Conservation (phyloP, 768 basidiomycete genomes). For the Mycena epipterygia region DNA sequence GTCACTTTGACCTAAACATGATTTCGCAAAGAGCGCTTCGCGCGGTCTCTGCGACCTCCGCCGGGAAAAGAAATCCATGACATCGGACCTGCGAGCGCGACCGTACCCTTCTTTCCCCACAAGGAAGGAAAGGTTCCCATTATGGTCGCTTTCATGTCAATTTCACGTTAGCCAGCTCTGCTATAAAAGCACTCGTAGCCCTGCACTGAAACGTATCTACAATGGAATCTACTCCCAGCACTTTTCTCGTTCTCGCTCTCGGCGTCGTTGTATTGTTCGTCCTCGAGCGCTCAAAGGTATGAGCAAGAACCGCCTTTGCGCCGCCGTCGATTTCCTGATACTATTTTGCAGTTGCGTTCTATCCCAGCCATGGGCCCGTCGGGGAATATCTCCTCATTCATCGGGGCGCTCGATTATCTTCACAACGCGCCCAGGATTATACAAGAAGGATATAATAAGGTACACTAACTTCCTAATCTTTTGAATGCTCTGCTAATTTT, state of each 20-base stretch:
- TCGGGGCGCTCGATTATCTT: slow-evolving; percentile 43
- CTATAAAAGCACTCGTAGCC: not conserved
- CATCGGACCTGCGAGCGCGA: not conserved
- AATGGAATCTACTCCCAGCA: slow-evolving; percentile 1
- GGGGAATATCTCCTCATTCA: slow-evolving; percentile 47
- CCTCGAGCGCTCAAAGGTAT: not conserved
- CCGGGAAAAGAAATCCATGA: not conserved
- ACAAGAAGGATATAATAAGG: slow-evolving; percentile 50
- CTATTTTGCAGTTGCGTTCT: not conserved
- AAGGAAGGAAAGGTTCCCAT: not conserved
- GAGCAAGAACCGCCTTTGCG: no score
- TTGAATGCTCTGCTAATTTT: not conserved
- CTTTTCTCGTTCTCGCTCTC: not conserved
- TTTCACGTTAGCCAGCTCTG: not conserved
- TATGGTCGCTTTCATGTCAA: not conserved
- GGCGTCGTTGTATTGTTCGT: not conserved
- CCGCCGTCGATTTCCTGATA: not conserved
- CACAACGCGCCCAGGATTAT: slow-evolving; percentile 43
- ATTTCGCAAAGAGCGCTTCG: not conserved
- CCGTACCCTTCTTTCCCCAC: not conserved
- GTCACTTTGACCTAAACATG: not conserved
- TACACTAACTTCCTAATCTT: not conserved
- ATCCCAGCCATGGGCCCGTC: slow-evolving; percentile 51
- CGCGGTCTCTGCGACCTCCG: not conserved
- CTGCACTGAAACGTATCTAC: not conserved